Base-by-base conservation (phyloP, 441 rosid species). In the Pelargonium cotyledonis region DNA sequence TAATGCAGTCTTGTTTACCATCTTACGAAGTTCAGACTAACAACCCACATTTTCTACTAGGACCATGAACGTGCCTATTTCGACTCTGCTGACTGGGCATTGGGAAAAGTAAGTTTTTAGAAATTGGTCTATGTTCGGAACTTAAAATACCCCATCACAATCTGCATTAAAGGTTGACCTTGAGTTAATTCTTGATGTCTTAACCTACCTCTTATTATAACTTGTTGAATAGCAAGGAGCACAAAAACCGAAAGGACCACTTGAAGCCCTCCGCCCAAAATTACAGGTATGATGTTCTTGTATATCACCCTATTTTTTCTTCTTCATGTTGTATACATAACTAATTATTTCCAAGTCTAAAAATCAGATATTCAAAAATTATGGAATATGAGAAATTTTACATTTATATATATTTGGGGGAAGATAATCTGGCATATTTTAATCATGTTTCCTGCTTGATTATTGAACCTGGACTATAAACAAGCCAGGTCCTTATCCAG, bases 41-140 rank as follows among this genome's bases (percentile, higher is more conserved):
- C 61, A 4, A 73, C 21, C 44, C 26, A 66, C 62, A 41, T 66
- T 74, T 47, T 66, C 15, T 77, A 49, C 29, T 72, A 87, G 92
- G 88, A 85, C 70, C 89, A 87, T 57, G 92, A 85, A 62, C 92
- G 79, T 0, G 89, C 89, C 2, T 87, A 82, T 68, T 87, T 87
- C 47, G 88, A 87, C 76, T 87, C 92, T 0, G 92, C 92, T 57
- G 92, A 87, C 73, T 87, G 92, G 92, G 92, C 92, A 19, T 68
- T 87, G 69, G 86, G 82, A 76, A 87, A 87, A 88, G 92, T 87
- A 68, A 14, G 1, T 9, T 1, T 68, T 64, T 60, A 21, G 18
- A 29, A 47, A 23, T 23, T 23, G 2, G 26, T 0, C 26, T 6
- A 26, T 71, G 47, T 26, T 68, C n/a, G 46, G 10, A 10, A 19